phyloP scores from a whole-genome alignment of 257 asterid genomes.

The Nicotiana obtusifolia region DNA sequence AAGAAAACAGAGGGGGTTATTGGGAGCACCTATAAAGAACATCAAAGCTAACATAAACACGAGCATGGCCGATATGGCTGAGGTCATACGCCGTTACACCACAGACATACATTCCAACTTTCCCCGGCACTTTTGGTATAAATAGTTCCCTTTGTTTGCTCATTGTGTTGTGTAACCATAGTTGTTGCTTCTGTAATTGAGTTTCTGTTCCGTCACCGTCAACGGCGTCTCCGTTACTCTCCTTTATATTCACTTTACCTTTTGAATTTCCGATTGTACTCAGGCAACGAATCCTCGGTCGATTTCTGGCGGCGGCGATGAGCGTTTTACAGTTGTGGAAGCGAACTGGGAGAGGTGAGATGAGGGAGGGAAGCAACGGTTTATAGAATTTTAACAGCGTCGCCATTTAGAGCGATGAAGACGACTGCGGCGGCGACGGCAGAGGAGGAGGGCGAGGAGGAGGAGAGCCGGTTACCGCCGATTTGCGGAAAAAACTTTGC shows the following conservation, averaged over 20 bases:
- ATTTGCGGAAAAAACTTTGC: not conserved
- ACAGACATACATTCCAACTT: slow-evolving; percentile 93
- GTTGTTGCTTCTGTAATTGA: slow-evolving; percentile 28
- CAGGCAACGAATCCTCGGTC: slow-evolving; percentile 26
- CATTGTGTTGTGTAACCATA: slow-evolving; percentile 87
- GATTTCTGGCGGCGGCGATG: slow-evolving; percentile 2
- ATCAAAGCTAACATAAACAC: slow-evolving; percentile 89
- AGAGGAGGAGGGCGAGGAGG: not conserved
- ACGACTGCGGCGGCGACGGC: too few species aligned
- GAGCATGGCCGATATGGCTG: slow-evolving; percentile 97
- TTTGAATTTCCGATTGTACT: slow-evolving; percentile 15
- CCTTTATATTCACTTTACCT: not conserved
- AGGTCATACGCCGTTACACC: slow-evolving; percentile 97
- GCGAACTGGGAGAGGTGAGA: too few species aligned
- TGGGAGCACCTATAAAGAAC: slow-evolving; percentile 61
- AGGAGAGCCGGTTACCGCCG: not conserved
- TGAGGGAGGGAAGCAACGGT: too few species aligned
- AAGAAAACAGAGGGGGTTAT: not conserved
- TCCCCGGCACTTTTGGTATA: slow-evolving; percentile 61
- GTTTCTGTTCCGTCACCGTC: not conserved
- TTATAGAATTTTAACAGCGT: too few species aligned
- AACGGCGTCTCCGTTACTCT: not conserved
- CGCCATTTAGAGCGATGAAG: too few species aligned
- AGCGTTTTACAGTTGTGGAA: slow-evolving; percentile 3
- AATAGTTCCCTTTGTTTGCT: slow-evolving; percentile 70